phyloP scores from a whole-genome alignment of 1,284 basidiomycete genomes.

The Thecaphora thlaspeos region DNA sequence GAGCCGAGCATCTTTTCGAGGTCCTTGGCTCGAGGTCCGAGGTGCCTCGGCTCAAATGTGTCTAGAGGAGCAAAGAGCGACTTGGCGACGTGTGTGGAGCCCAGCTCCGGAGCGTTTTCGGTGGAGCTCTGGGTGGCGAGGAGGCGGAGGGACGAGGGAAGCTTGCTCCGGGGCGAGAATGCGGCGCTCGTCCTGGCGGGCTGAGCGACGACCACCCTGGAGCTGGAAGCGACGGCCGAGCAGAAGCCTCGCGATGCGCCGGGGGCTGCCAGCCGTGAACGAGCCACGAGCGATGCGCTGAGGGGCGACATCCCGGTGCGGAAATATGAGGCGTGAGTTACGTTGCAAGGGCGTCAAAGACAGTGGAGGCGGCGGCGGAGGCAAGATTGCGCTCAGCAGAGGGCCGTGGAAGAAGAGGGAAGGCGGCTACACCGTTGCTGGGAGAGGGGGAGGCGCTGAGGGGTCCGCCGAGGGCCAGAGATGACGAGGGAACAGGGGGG shows the following conservation, averaged over 20 bases:
- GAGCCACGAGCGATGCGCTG: constrained; percentile 16
- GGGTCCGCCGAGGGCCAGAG: not conserved
- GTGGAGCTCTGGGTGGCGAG: constrained; percentile 37
- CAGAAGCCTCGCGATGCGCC: constrained; percentile 14
- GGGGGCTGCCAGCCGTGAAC: constrained; percentile 19
- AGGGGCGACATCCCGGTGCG: no score
- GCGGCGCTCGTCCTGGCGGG: constrained; percentile 3
- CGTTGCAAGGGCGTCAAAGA: no score
- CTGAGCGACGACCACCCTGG: constrained; percentile 6
- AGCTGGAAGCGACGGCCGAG: constrained; percentile 13
- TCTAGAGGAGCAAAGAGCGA: constrained; percentile 53
- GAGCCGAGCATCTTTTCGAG: constrained; percentile 44
- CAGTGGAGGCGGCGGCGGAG: no score
- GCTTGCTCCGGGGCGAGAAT: not conserved
- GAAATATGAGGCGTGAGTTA: no score
- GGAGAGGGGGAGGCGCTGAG: no score
- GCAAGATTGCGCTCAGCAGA: no score
- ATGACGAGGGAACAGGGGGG: no score
- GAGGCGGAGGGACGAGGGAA: constrained; percentile 3
- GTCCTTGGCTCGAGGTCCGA: constrained; percentile 50
- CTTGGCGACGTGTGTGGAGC: constrained; percentile 32
- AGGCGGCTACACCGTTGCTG: no score
- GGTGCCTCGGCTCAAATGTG: constrained; percentile 48
- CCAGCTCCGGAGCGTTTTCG: constrained; percentile 38
- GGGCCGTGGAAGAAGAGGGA: no score